Evolutionary conservation across 495 filamentous ascomycete species (phyloP), one percentile per base, ranked within the genome.

Genomic region (Lasiosphaeris hirsuta): DNA sequence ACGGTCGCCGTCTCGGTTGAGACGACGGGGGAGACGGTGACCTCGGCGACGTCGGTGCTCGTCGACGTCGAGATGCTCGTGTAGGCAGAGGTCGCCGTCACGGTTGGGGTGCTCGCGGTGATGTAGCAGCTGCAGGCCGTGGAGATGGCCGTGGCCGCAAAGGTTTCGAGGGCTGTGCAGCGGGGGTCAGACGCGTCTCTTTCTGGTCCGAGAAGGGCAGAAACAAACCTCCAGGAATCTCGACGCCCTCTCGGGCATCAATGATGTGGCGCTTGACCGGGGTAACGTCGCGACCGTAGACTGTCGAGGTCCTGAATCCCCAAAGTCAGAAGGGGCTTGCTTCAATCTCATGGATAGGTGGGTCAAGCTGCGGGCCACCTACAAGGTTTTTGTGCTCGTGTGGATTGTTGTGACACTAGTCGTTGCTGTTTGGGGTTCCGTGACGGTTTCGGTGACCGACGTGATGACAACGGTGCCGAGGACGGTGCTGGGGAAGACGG

Each of bases 91-190:
- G 49, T 52, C 37, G 40, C 49, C 3, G 49, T 52, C 18, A 39
- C 10, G 1, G 49, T 41, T 17, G 49, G 9, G 4, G 49, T 30
- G 17, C 15, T n/a, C n/a, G 30, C 17, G 1, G 30, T 10, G 8
- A 52, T 8, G 18, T 52, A 52, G 49, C 49, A 52, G 49, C 10
- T 38, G 49, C 49, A 52, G 8, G 49, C 49, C 18, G 35, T 52
- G 13, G 15, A 19, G 17, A 39, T 39, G 11, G 23, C 17, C 3
- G 35, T 10, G 7, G 9, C n/a, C 9, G 15, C 34, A 13, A 40
- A 42, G 18, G 35, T 36, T 18, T 39, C 49, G 17, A 52, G 49
- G 6, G 6, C 48, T 52, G 37, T 19, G 5, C 14, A 5, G 2
- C 23, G 23, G 2, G 23, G 2, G 23, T 30, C 5, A 30, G 23